Evolutionary conservation across 2,329 filamentous ascomycete species (phyloP).

Genomic region (Clonostachys rosea): DNA sequence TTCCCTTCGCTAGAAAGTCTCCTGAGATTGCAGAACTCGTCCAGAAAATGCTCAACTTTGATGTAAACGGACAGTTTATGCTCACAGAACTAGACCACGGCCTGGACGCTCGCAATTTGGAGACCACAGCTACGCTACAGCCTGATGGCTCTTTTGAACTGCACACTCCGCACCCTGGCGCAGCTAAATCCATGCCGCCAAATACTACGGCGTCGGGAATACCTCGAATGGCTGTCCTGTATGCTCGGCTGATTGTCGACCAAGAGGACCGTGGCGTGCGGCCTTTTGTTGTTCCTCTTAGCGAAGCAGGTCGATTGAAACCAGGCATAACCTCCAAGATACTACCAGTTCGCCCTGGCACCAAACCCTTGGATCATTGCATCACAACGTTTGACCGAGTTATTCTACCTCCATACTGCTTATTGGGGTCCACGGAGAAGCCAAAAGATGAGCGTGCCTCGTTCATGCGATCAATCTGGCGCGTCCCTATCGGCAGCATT

Average conservation of each 20-base stretch:
- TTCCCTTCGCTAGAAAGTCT: not conserved
- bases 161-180: slow-evolving; percentile 18
- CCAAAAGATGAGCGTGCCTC: slow-evolving; percentile 10
- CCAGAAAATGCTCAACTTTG: slow-evolving; percentile 10
- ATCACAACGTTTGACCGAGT: slow-evolving; percentile 25
- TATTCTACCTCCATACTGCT: slow-evolving; percentile 10
- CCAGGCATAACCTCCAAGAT: slow-evolving; percentile 16
- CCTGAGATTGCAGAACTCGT: slow-evolving; percentile 10
- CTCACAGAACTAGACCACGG: slow-evolving; percentile 32
- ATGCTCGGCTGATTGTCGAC: slow-evolving; percentile 19
- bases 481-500: slow-evolving; percentile 16
- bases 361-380: slow-evolving; percentile 20
- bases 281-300: slow-evolving; percentile 21
- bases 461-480: slow-evolving; percentile 17
- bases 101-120: slow-evolving; percentile 27
- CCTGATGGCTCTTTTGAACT: slow-evolving; percentile 23
- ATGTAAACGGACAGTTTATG: slow-evolving; percentile 23
- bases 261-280: slow-evolving; percentile 16
- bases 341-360: slow-evolving; percentile 16
- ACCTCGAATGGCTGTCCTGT: slow-evolving; percentile 20
- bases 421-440: slow-evolving; percentile 15
- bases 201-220: slow-evolving; percentile 13
- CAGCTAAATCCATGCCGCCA: slow-evolving; percentile 22
- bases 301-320: slow-evolving; percentile 13
- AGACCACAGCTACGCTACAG: slow-evolving; percentile 26